Base-by-base conservation (phyloP, 352 stramenopile genomes). In the Globisporangium nagaii region DNA sequence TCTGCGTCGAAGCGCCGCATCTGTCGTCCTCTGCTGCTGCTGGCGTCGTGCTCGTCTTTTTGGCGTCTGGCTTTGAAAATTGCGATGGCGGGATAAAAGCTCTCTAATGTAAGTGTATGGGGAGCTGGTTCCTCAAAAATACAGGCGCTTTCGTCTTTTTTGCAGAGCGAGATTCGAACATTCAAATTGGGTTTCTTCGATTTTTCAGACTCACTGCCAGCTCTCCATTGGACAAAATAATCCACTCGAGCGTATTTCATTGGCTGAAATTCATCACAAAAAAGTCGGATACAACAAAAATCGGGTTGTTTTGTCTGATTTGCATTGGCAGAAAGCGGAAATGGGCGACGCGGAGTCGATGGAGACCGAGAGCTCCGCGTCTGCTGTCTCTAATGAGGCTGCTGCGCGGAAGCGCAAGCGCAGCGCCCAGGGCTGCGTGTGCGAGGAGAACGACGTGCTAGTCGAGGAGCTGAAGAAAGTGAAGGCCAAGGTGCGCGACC, bases 401-500 rank as follows among this genome's bases (percentile, higher is more conserved):
- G 37, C 42, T 17, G 40, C n/a, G 2, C 25, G 63, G 37, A 83
- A 78, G 58, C 73, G 70, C 43, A 77, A 73, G 59, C 75, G 71
- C 37, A 79, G 53, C n/a, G 27, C 44, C 0, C 66, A 77, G 27
- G 71, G 71, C 47, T 92, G 81, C 39, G 63, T 63, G 32, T 58
- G 89, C 39, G 71, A 60, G 15, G 78, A 36, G 35, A 94, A 94
- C 60, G 78, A 88, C 43, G 27, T 70, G 52, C 56, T 94, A 3
- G 74, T 88, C n/a, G 75, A 87, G 41, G 84, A 90, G 39, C 71
- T 94, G 0, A 66, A 82, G 48, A 68, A 63, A 46, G 56, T 94
- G 17, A 71, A 73, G 37, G 60, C 54, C 34, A 69, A 66, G 27
- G 65, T 89, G 37, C 74, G 76, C 32, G 79, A 90, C 62, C 51